Conservation (phyloP, 148 eudicot genomes). For the Heliamphora exappendiculata region DNA sequence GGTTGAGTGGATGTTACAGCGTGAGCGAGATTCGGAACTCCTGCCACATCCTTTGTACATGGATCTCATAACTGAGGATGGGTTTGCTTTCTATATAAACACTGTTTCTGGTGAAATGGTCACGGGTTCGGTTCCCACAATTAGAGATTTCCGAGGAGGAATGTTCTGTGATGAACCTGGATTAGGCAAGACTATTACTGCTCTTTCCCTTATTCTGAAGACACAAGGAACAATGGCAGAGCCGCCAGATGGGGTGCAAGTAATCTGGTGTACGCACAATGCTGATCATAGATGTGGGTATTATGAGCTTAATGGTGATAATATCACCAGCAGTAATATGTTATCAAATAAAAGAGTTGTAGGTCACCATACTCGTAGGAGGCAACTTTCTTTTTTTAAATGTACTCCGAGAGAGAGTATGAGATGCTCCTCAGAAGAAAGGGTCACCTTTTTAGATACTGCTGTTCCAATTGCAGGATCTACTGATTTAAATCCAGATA, state of each 20-base stretch:
- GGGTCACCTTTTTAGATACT: conserved; percentile 16
- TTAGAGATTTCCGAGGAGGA: conserved; percentile 81
- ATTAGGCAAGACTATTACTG: conserved; percentile 90
- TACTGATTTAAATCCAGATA: conserved; percentile 22
- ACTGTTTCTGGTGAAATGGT: conserved; percentile 64
- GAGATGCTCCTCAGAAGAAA: conserved; percentile 22
- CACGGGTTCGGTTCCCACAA: conserved; percentile 44
- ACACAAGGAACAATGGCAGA: conserved; percentile 81
- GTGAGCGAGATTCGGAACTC: conserved; percentile 54
- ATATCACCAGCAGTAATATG: conserved; percentile 21
- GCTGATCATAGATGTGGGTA: conserved; percentile 77
- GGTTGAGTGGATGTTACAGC: conserved; percentile 97
- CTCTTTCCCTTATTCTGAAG: conserved; percentile 88
- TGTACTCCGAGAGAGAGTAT: conserved; percentile 26
- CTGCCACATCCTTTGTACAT: conserved; percentile 66
- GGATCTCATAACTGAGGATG: conserved; percentile 59
- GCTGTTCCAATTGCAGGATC: conserved; percentile 19
- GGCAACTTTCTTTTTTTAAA: conserved; percentile 46
- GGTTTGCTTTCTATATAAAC: conserved; percentile 54
- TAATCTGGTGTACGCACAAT: conserved; percentile 60
- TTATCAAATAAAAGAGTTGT: conserved; percentile 31
- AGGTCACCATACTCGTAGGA: conserved; percentile 45
- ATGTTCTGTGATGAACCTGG: conserved; percentile 99
- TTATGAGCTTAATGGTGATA: conserved; percentile 55
- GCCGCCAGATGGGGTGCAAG: conserved; percentile 57